These are phyloP conservation scores for Kentomonas sorsogonicus DNA, from an alignment of 208 protist species.

Conservation along the genomic window DNA sequence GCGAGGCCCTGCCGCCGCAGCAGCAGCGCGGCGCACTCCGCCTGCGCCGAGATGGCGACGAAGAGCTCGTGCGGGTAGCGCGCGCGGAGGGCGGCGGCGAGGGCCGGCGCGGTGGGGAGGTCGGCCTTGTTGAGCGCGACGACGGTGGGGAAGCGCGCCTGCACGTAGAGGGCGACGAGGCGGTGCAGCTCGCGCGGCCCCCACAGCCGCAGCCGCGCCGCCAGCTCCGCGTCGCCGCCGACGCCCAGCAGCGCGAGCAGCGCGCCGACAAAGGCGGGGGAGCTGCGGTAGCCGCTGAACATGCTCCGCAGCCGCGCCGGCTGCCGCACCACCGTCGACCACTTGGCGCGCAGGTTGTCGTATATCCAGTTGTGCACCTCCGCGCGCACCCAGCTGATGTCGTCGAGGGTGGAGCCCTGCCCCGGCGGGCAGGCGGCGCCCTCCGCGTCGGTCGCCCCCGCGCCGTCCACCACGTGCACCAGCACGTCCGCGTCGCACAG, in stretches of 20 bases:
- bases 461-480: slow-evolving; percentile 92
- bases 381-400: slow-evolving; percentile 88
- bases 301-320: slow-evolving; percentile 78
- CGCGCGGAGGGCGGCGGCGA: slow-evolving; percentile 35
- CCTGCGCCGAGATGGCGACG: slow-evolving; percentile 68
- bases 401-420: slow-evolving; percentile 63
- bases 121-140: slow-evolving; percentile 92
- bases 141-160: slow-evolving; percentile 86
- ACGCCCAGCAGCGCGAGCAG: slow-evolving; percentile 61
- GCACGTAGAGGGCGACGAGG: slow-evolving; percentile 89
- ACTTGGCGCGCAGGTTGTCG: slow-evolving; percentile 87
- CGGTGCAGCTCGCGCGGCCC: slow-evolving; percentile 72
- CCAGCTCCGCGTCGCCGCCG: slow-evolving; percentile 30
- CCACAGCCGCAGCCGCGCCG: slow-evolving; percentile 36
- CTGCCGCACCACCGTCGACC: slow-evolving; percentile 49
- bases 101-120: slow-evolving; percentile 32
- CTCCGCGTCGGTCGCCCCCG: slow-evolving; percentile 81
- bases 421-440: slow-evolving; percentile 64
- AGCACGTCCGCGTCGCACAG: slow-evolving; percentile 91
- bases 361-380: slow-evolving; percentile 94
- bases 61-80: slow-evolving; percentile 71
- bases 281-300: slow-evolving; percentile 90
- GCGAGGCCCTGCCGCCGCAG: slow-evolving; percentile 53
- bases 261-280: slow-evolving; percentile 57
- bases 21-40: slow-evolving; percentile 69